Evolutionary conservation across 306 rosid genomes (phyloP).

Genomic region (Fagus crenata): DNA sequence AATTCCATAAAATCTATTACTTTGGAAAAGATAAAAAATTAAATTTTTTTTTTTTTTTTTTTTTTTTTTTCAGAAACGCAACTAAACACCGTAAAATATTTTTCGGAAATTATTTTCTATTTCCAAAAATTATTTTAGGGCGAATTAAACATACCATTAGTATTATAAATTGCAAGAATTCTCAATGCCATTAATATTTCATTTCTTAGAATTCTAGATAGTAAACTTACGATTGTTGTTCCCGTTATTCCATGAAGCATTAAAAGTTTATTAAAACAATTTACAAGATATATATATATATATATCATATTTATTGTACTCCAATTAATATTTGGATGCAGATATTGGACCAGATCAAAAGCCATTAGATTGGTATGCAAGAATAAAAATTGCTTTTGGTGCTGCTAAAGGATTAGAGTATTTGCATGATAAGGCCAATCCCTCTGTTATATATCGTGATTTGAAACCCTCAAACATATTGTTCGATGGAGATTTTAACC

Average conservation of each 20-base stretch:
- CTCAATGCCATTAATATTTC: not conserved
- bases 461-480: conserved; percentile 71
- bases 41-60: too few species aligned
- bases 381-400: conserved; percentile 70
- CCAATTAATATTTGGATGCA: conserved; percentile 25
- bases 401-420: conserved; percentile 78
- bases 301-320: not conserved
- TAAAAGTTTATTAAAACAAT: not conserved
- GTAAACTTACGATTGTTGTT: not conserved
- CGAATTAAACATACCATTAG: too few species aligned
- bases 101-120: too few species aligned
- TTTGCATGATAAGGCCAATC: conserved; percentile 77
- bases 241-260: not conserved
- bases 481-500: conserved; percentile 56
- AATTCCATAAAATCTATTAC: too few species aligned
- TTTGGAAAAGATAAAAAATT: too few species aligned
- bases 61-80: too few species aligned
- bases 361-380: conserved; percentile 66
- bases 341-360: conserved; percentile 36
- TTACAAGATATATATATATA: too few species aligned
- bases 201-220: not conserved
- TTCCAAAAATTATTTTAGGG: too few species aligned
- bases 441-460: conserved; percentile 73
- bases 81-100: too few species aligned
- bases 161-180: not conserved